phyloP scores from a whole-genome alignment of 352 stramenopile species.

The Halophytophthora polymorphica region DNA sequence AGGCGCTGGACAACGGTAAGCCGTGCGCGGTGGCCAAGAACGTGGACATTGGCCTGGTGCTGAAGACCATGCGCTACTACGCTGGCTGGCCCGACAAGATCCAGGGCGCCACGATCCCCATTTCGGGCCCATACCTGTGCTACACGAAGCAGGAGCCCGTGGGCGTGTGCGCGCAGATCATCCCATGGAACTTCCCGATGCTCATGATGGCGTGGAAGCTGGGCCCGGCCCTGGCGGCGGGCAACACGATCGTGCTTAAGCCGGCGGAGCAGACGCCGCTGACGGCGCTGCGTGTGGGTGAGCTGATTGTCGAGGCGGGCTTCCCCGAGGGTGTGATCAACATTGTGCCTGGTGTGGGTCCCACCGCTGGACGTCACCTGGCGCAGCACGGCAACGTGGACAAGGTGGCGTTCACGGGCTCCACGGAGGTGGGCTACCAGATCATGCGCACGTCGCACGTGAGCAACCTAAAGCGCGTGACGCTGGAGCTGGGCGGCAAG shows the following conservation, averaged over 20 bases:
- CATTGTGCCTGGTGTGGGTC: slow-evolving; percentile 61
- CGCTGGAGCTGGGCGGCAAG: slow-evolving; percentile 79
- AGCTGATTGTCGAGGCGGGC: slow-evolving; percentile 79
- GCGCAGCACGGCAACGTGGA: slow-evolving; percentile 57
- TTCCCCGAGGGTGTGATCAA: slow-evolving; percentile 85
- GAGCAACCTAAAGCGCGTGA: slow-evolving; percentile 74
- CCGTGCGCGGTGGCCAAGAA: slow-evolving; percentile 81
- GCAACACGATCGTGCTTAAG: slow-evolving; percentile 94
- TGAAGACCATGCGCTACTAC: slow-evolving; percentile 92
- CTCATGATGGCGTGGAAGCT: slow-evolving; percentile 96
- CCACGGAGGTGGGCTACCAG: slow-evolving; percentile 52
- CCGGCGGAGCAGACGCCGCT: slow-evolving; percentile 93
- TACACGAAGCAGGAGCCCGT: slow-evolving; percentile 82
- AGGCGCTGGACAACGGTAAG: slow-evolving; percentile 95
- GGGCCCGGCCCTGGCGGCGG: slow-evolving; percentile 83
- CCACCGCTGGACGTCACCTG: slow-evolving; percentile 39
- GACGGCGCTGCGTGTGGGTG: slow-evolving; percentile 85
- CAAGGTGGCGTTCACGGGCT: slow-evolving; percentile 85
- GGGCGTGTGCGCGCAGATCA: slow-evolving; percentile 91
- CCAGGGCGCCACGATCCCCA: slow-evolving; percentile 71
- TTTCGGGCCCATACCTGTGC: slow-evolving; percentile 48
- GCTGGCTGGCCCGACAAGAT: slow-evolving; percentile 88
- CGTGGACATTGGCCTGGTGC: slow-evolving; percentile 83
- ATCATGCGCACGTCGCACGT: slow-evolving; percentile 61
- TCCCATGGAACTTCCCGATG: slow-evolving; percentile 96